Evolutionary conservation across 176 grass and related monocot genomes (phyloP), one percentile per base, ranked within the genome.

Genomic region (Triticum timopheevii): DNA sequence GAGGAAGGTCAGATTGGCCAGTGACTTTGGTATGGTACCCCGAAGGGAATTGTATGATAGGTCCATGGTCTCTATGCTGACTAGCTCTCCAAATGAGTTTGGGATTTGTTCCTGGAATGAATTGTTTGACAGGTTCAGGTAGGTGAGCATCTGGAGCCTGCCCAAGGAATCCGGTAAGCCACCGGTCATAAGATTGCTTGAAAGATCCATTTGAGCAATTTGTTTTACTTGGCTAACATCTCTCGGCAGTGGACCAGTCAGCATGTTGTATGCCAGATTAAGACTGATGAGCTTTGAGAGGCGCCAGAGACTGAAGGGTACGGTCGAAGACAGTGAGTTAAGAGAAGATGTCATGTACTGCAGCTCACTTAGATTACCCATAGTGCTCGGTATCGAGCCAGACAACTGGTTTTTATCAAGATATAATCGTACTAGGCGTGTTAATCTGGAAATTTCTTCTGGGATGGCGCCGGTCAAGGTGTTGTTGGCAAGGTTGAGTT

Each of bases 21-120:
- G 69, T 36, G 78, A 75, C 5, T 36, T 61, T 28, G 90, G 90
- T 56, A 92, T 86, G 10, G 30, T 17, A 65, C 79, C 83, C 2
- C 50, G 25, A 73, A 89, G 87, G 24, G 19, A 13, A 80, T 92
- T 87, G 23, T 52, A 87, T 61, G 90, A 89, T 33, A 92, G 80
- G 42, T 92, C 80, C 25, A 89, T 23, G 13, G 69, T 34, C 16
- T 80, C 69, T 13, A 92, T 52, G 28, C 78, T 85, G 16, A 84
- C 80, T 50, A 87, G 63, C 39, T 75, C 74, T 64, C 88, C 77
- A 34, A 81, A 5, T 27, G 82, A 81, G 15, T 24, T 63, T 69
- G 90, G 86, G 68, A 91, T 75, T 69, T 70, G 27, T 84, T 86
- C 90, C 54, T 68, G 8, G 63, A 87, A 68, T 50, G 81, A 80